Percentiles rank a stretch among this genome's conserved stretches.
Evolutionary conservation across 352 stramenopile genomes (phyloP).

Genomic region (Globisporangium splendens): DNA sequence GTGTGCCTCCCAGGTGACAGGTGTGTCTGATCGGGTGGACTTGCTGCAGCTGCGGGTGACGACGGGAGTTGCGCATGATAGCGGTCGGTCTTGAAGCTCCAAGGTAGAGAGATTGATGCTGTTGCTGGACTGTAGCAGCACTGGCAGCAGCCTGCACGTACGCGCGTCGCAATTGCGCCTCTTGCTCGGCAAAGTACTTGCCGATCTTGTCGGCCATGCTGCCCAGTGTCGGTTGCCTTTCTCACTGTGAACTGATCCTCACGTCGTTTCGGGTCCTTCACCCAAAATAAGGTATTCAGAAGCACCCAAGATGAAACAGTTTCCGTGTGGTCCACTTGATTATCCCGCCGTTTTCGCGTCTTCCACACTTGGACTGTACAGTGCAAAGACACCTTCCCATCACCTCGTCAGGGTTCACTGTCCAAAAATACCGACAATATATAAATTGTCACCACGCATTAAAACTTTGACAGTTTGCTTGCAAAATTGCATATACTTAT

Average conservation of each 20-base stretch:
- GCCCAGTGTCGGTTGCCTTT: too few species aligned
- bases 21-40: not conserved
- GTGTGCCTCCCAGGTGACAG: not conserved
- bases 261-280: not conserved
- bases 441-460: too few species aligned
- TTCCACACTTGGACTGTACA: not conserved
- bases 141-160: slow-evolving; percentile 15
- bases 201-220: slow-evolving; percentile 59
- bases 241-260: not conserved
- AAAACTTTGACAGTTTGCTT: too few species aligned
- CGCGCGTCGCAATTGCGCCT: slow-evolving; percentile 46
- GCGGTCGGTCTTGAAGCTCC: not conserved
- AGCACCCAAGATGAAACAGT: too few species aligned
- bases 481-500: too few species aligned
- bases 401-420: not conserved
- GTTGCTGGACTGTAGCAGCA: not conserved
- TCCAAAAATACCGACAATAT: not conserved
- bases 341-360: not conserved
- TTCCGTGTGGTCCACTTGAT: not conserved
- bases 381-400: not conserved
- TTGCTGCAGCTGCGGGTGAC: slow-evolving; percentile 3
- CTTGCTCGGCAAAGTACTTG: slow-evolving; percentile 63
- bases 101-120: not conserved
- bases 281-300: not conserved
- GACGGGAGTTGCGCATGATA: slow-evolving; percentile 11